These are phyloP conservation scores for Penicillium sp. DNA, from an alignment of 2,329 filamentous ascomycete genomes.

Conservation along the genomic window DNA sequence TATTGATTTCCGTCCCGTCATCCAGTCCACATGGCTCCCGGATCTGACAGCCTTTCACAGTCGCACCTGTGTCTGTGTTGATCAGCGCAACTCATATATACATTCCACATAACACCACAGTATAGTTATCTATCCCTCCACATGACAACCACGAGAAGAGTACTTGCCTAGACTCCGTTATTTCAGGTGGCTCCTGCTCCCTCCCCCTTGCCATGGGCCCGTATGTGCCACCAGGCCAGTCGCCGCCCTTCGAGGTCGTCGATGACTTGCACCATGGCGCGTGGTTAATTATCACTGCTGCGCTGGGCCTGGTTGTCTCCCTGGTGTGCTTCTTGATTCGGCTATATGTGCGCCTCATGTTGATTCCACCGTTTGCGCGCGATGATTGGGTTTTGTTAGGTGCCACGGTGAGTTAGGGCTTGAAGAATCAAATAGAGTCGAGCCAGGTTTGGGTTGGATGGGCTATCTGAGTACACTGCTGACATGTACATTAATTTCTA, in stretches of 20 bases:
- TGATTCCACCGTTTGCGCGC: constrained; percentile 34
- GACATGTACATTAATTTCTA: neutral
- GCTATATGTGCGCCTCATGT: constrained; percentile 37
- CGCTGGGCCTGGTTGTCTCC: constrained; percentile 39
- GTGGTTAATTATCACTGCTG: constrained; percentile 40
- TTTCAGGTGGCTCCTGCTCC: neutral
- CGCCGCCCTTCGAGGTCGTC: constrained; percentile 41
- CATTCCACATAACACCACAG: neutral
- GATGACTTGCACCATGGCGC: constrained; percentile 42
- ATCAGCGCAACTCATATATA: neutral
- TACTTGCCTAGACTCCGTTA: neutral
- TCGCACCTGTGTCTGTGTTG: neutral
- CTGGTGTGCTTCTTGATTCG: constrained; percentile 39
- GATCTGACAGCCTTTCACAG: neutral
- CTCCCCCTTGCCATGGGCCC: constrained; percentile 27
- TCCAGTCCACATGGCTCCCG: neutral
- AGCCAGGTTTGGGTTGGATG: neutral
- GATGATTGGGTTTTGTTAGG: constrained; percentile 37
- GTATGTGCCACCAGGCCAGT: constrained; percentile 36
- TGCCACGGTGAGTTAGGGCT: constrained; percentile 30
- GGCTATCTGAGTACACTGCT: neutral
- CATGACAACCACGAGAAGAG: neutral
- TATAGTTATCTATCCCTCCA: neutral
- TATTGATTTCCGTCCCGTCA: neutral
- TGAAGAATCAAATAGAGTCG: neutral